Base-by-base conservation (phyloP, 2,329 filamentous ascomycete species). In the Cylindrodendrum hubeiense region DNA sequence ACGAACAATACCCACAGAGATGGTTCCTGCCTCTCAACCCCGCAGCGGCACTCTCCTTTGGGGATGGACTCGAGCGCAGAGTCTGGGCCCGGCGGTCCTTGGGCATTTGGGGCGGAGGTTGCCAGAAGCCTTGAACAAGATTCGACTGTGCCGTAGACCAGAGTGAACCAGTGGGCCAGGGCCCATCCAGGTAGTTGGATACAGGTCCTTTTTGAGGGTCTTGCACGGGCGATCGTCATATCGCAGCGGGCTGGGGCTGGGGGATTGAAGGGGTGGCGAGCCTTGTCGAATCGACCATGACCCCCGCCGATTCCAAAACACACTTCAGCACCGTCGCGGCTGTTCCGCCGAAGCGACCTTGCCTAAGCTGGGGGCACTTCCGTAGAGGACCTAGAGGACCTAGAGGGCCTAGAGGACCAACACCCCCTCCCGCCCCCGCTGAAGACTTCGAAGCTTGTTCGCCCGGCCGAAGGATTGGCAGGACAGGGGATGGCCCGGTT, bases 201-300 rank as follows among this genome's bases (percentile, higher is more conserved):
- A 12, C 34, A 53, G 46, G 68, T 39, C 68, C 67, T 57, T 59
- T 71, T 73, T 41, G 60, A 74, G 69, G 51, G 19, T 58, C 63
- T 58, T 55, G 46, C 12, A 37, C 60, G 52, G 69, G 24, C 67
- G 72, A 74, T 74, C 72, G 52, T 71, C 67, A 73, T 73, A 63
- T 74, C 63, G 53, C 62, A 58, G 47, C 56, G 50, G 46, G 55
- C 54, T 44, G 66, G 52, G 56, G 66, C n/a, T n/a, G n/a, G n/a
- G n/a, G 28, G 47, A 60, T 55, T 53, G 24, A 39, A 67, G 57
- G 56, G 34, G 53, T 51, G 46, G 50, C 28, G 10, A 37, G 34
- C 44, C 17, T 65, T 30, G 46, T 30, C 26, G 17, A 49, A 49
- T 49, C 46, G 44, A 34, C 19, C 24, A 51, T 28, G 28, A 58